Evolutionary conservation across 2,329 filamentous ascomycete species (phyloP), one percentile per base, ranked within the genome.

Genomic region (Penicillium oxalicum): DNA sequence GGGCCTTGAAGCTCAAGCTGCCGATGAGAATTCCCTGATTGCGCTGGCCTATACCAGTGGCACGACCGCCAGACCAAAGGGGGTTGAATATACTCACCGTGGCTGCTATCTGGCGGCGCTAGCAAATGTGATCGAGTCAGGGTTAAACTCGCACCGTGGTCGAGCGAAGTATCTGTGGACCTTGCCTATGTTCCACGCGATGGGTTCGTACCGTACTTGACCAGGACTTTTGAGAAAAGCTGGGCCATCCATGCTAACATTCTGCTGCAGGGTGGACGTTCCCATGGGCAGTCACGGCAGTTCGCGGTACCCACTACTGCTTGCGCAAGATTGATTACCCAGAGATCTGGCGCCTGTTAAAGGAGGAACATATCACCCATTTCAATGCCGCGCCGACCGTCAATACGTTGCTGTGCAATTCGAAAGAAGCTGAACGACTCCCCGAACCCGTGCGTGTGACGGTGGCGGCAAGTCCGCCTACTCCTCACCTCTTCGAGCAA

Each of bases 331-430:
- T 98, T 56, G 90, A 97, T 70, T 98, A 98, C 65, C 82, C 88
- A 0, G 77, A 91, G 50, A 95, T 98, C 51, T 98, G 93, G 93
- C 80, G 80, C 42, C 73, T 98, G 4, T 74, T 98, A 32, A 94
- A 90, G 62, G 80, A 89, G 45, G 88, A 97, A 69, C 76, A 81
- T 5, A 86, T 98, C 55, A 97, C 90, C 0, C 93, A 98, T 69
- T 97, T 94, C 74, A 95, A 91, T 63, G 91, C 91, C 0, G 93
- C 91, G 0, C 93, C 93, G 0, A 98, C 93, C 0, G 93, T 98
- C 45, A 97, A 97, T 67, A 98, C 91, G 0, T 74, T 97, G 0
- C 80, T 98, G 2, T 95, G 93, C 64, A 86, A 86, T 9, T 80
- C 87, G 3, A 78, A 84, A 36, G 84, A 90, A 66, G 91, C 93